Evolutionary conservation across 306 rosid genomes (phyloP), one percentile per base, ranked within the genome.

Genomic region (Vicia faba): DNA sequence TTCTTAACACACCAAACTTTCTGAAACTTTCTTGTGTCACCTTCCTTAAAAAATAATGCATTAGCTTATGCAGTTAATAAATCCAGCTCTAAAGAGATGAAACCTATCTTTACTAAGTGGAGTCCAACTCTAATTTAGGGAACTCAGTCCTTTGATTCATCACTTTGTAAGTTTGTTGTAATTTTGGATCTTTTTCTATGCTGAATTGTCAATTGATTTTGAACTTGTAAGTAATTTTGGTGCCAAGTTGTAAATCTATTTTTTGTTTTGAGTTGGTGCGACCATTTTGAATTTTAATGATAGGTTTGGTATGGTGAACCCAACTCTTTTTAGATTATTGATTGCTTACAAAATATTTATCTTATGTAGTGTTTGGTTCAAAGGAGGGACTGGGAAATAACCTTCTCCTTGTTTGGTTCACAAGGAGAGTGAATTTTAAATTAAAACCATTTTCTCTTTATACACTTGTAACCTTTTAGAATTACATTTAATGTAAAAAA

Each of bases 11-110:
- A 61, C 9, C 9, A 33, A 77, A 29, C 58, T 57, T 15, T 15
- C 58, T 13, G 39, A 48, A 71, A 15, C 68, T 19, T 66, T 45
- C 61, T 15, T 58, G 5, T 28, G 31, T 28, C 36, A 31, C 36
- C 36, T 31, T 16, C 54, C 11, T 49, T 41, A 8, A 56, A 44
- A 53, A n/a, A 2, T 31, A 33, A 44, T 66, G 50, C 41, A 10
- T n/a, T 54, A 44, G 8, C 13, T 26, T 23, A 46, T 46, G 7
- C 53, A 15, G 53, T 8, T 18, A 16, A 48, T 48, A 18, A 48
- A 16, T 11, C 49, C 15, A 13, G 16, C 55, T 48, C 55, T 16
- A 48, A 15, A 16, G 55, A 18, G 55, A 48, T 8, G 26, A 48
- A 16, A 48, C 4, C 12, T 48, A 15, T 12, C 12, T 7, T 48